A percentile compares a stretch with the other conserved stretches of the same genome.
phyloP scores from a whole-genome alignment of 768 basidiomycete species.

The Pisolithus tinctorius region DNA sequence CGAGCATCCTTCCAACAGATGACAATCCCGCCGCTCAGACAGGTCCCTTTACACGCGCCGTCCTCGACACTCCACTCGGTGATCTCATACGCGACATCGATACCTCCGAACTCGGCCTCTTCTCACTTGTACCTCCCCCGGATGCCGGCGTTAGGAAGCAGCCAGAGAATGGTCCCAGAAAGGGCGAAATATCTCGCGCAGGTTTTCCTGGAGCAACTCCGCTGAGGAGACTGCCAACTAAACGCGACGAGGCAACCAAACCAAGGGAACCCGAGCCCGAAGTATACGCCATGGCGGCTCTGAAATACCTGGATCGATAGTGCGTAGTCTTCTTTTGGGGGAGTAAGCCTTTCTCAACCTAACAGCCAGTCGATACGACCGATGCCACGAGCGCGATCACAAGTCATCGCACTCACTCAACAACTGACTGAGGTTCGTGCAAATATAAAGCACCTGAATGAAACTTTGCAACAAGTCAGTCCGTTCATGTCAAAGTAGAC shows the following conservation, averaged over 20 bases:
- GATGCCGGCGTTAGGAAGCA: constrained; percentile 27
- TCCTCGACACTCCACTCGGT: constrained; percentile 55
- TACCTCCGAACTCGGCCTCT: constrained; percentile 71
- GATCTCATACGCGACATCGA: constrained; percentile 80
- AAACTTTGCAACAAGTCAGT: constrained; percentile 36
- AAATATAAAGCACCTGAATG: constrained; percentile 30
- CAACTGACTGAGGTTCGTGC: constrained; percentile 31
- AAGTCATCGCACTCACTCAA: constrained; percentile 31
- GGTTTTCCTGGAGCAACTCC: constrained; percentile 70
- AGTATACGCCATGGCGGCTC: constrained; percentile 66
- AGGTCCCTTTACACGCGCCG: constrained; percentile 53
- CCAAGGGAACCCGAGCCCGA: constrained; percentile 58
- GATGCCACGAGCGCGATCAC: constrained; percentile 44
- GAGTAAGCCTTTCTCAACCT: neutral
- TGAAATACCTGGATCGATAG: constrained; percentile 76
- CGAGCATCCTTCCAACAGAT: constrained; percentile 21
- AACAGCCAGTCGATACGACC: constrained; percentile 38
- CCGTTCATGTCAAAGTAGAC: neutral
- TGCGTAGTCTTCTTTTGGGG: constrained; percentile 30
- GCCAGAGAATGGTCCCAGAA: constrained; percentile 18
- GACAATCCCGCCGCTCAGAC: constrained; percentile 9
- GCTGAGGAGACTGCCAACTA: constrained; percentile 40
- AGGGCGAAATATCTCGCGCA: constrained; percentile 50
- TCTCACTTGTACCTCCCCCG: constrained; percentile 44
- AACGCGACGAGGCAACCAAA: constrained; percentile 29